Percentiles rank a stretch among this genome's conserved stretches.
These are phyloP conservation scores for Paramyrothecium roridum DNA, from an alignment of 2,329 filamentous ascomycete genomes.

Conservation along the genomic window DNA sequence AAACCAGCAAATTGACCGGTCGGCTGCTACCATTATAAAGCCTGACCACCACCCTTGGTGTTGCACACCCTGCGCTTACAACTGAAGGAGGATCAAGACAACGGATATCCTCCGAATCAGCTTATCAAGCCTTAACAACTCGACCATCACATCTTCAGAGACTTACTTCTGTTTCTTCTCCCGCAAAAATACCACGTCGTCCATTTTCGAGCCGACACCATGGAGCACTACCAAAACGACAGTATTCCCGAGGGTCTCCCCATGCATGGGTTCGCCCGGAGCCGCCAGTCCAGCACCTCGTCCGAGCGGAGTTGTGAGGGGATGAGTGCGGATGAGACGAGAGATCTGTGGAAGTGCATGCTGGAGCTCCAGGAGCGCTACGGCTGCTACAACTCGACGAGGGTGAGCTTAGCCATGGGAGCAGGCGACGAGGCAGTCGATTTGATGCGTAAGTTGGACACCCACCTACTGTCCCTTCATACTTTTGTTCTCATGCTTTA, in stretches of 20 bases:
- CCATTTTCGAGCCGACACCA: not conserved
- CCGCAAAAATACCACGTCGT: too few relatives aligned
- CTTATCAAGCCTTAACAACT: too few relatives aligned
- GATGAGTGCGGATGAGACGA: slow-evolving; percentile 34
- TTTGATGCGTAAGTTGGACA: slow-evolving; percentile 39
- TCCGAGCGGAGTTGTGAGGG: slow-evolving; percentile 25
- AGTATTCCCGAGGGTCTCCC: not conserved
- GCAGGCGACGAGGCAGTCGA: slow-evolving; percentile 34
- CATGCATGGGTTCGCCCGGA: slow-evolving; percentile 6
- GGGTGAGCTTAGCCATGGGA: slow-evolving; percentile 43
- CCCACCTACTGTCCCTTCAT: not conserved
- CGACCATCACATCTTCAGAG: too few relatives aligned
- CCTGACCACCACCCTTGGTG: too few relatives aligned
- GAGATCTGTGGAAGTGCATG: slow-evolving; percentile 46
- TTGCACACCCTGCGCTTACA: too few relatives aligned
- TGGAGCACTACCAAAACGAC: not conserved
- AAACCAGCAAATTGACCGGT: too few relatives aligned
- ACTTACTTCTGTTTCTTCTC: too few relatives aligned
- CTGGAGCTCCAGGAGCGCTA: slow-evolving; percentile 43
- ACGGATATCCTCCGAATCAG: too few relatives aligned
- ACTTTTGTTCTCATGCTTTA: too few relatives aligned
- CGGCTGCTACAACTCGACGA: slow-evolving; percentile 46
- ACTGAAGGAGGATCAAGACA: too few relatives aligned
- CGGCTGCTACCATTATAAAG: too few relatives aligned
- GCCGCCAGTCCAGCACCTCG: slow-evolving; percentile 21